phyloP scores from a whole-genome alignment of 108 stramenopile species.

The Cyclostephanos tholiformis region DNA sequence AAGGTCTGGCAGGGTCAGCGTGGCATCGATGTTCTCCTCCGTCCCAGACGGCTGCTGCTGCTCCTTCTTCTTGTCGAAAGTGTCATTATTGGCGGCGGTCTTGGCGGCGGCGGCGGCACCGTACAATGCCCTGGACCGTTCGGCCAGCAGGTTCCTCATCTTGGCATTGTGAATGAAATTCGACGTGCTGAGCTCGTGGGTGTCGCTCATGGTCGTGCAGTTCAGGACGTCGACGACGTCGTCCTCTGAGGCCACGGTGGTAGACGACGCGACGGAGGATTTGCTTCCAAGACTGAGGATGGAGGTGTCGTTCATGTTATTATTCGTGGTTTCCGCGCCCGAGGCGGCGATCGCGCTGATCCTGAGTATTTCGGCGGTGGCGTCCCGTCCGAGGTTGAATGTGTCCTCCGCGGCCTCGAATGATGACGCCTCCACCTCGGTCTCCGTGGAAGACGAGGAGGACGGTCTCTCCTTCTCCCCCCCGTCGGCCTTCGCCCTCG shows the following conservation, averaged over 20 bases:
- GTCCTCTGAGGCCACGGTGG: not conserved
- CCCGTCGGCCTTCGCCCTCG: not conserved
- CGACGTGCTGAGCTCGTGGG: conserved; percentile 76
- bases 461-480: conserved; percentile 3
- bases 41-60: not conserved
- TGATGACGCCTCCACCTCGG: not conserved
- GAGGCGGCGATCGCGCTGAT: conserved; percentile 20
- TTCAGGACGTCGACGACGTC: conserved; percentile 23
- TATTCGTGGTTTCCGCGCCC: not conserved
- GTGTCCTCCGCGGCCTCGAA: conserved; percentile 28
- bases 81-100: not conserved
- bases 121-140: conserved; percentile 26
- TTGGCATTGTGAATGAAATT: conserved; percentile 65
- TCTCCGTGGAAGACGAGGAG: not conserved
- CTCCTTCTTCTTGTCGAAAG: conserved; percentile 1
- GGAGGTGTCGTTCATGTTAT: conserved; percentile 14
- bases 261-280: conserved; percentile 5
- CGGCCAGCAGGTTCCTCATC: conserved; percentile 34
- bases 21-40: not conserved
- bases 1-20: conserved; percentile 27
- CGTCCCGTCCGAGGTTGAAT: conserved; percentile 28
- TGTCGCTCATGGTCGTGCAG: conserved; percentile 63
- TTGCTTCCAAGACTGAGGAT: conserved; percentile 22
- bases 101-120: not conserved
- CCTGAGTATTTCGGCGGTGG: conserved; percentile 33